Conservation (phyloP, 192 early-diverging fungal genomes). For the Mortierella antarctica region DNA sequence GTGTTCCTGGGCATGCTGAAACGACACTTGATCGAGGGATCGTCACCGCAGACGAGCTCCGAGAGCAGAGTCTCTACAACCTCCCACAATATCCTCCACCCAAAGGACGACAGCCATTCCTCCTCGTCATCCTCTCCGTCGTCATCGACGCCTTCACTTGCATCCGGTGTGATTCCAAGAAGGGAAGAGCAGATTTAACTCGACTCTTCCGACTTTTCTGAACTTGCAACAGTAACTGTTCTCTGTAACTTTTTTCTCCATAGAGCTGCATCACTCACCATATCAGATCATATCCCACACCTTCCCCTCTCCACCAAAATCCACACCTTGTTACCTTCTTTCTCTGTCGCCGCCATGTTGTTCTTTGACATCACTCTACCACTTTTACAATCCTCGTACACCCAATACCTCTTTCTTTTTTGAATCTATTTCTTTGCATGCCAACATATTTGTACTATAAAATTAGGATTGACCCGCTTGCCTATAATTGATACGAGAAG, state of each 20-base stretch:
- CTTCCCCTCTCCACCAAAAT: not conserved
- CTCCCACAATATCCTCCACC: conserved; percentile 11
- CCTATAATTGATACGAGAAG: no score
- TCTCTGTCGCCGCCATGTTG: conserved; percentile 1
- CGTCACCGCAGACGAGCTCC: not conserved
- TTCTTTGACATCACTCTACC: conserved; percentile 26
- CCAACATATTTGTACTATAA: no score
- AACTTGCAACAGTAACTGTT: not conserved
- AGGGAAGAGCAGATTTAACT: conserved; percentile 41
- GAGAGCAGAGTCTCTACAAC: not conserved
- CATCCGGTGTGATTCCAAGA: conserved; percentile 43
- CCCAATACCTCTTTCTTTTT: conserved; percentile 11
- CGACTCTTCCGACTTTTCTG: not conserved
- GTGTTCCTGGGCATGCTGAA: conserved; percentile 74
- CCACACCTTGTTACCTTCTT: conserved; percentile 1
- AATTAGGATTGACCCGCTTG: no score
- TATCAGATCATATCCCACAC: not conserved
- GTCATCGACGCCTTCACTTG: conserved; percentile 30
- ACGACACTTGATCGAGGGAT: conserved; percentile 48
- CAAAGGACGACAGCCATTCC: conserved; percentile 32
- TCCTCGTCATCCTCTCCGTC: conserved; percentile 21
- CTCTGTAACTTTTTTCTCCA: not conserved
- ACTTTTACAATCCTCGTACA: not conserved
- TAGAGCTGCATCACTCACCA: not conserved
- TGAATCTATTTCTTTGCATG: not conserved